Evolutionary conservation across 2,329 filamentous ascomycete species (phyloP).

Genomic region (Endoconidiophora polonica): DNA sequence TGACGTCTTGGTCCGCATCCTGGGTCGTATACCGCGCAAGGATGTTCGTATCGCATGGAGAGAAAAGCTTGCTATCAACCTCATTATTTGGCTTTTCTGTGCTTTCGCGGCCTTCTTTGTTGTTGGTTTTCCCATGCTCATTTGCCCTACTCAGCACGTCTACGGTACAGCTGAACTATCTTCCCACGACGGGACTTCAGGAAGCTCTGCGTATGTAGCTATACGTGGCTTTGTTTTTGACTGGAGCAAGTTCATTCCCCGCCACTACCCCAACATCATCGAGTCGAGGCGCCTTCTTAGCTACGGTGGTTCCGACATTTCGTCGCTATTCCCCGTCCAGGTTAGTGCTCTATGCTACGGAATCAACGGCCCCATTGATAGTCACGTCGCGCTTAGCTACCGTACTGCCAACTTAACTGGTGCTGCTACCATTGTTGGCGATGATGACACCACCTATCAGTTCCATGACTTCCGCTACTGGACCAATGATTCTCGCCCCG

Average conservation of each 20-base stretch:
- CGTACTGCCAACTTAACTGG: conserved; percentile 59
- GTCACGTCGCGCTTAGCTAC: conserved; percentile 71
- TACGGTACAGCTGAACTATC: conserved; percentile 65
- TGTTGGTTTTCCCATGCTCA: conserved; percentile 66
- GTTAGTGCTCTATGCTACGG: conserved; percentile 84
- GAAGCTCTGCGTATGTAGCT: conserved; percentile 49
- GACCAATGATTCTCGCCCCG: conserved; percentile 63
- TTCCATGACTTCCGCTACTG: conserved; percentile 91
- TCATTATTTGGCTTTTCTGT: conserved; percentile 88
- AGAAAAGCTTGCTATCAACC: conserved; percentile 94
- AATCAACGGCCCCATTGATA: conserved; percentile 44
- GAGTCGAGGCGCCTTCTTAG: conserved; percentile 44
- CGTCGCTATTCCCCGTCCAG: conserved; percentile 77
- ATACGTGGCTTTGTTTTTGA: conserved; percentile 87
- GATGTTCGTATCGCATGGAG: conserved; percentile 88
- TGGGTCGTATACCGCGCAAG: conserved; percentile 79
- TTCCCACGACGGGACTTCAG: conserved; percentile 53
- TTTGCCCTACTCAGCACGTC: conserved; percentile 84
- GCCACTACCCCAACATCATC: conserved; percentile 57
- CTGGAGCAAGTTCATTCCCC: conserved; percentile 52
- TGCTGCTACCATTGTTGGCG: conserved; percentile 45
- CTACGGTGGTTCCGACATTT: conserved; percentile 82
- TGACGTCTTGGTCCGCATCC: conserved; percentile 58
- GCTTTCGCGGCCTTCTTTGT: conserved; percentile 71
- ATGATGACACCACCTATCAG: conserved; percentile 51